Evolutionary conservation across 495 filamentous ascomycete genomes (phyloP).

Genomic region (Neohortaea acidophila): DNA sequence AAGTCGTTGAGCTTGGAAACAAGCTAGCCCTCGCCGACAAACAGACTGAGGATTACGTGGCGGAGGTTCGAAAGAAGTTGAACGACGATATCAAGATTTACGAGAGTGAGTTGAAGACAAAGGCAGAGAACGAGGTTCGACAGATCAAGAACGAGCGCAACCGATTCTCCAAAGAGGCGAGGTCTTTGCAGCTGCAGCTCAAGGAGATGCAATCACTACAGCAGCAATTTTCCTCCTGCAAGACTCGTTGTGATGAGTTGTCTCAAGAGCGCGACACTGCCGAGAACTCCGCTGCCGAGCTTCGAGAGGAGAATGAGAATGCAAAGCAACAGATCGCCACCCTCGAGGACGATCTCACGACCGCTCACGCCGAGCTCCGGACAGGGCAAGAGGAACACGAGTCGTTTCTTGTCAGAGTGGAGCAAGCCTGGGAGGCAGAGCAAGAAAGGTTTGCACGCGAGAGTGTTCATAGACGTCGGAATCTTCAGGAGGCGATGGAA

Average conservation of each 20-base stretch:
- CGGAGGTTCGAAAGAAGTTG: constrained; percentile 7
- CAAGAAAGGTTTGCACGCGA: not conserved
- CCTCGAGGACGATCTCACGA: constrained; percentile 1
- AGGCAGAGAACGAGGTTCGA: not conserved
- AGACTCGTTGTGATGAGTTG: no score
- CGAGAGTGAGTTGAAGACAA: not conserved
- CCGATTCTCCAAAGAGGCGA: no score
- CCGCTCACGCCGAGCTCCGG: constrained; percentile 2
- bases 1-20: not conserved
- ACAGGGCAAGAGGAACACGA: not conserved
- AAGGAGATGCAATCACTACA: no score
- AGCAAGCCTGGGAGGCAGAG: constrained; percentile 6
- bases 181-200: no score
- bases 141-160: constrained; percentile 5
- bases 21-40: constrained; percentile 1
- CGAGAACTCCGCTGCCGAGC: no score
- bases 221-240: no score
- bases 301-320: no score
- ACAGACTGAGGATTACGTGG: not conserved
- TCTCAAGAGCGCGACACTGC: no score
- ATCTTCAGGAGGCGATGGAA: constrained; percentile 1
- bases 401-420: constrained; percentile 3
- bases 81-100: constrained; percentile 1
- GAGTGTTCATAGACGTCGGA: not conserved
- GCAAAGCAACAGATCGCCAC: constrained; percentile 5